Percentiles rank a stretch among this genome's conserved stretches.
phyloP scores from a whole-genome alignment of 176 grass and related monocot genomes.

The Cenchrus purpureus region DNA sequence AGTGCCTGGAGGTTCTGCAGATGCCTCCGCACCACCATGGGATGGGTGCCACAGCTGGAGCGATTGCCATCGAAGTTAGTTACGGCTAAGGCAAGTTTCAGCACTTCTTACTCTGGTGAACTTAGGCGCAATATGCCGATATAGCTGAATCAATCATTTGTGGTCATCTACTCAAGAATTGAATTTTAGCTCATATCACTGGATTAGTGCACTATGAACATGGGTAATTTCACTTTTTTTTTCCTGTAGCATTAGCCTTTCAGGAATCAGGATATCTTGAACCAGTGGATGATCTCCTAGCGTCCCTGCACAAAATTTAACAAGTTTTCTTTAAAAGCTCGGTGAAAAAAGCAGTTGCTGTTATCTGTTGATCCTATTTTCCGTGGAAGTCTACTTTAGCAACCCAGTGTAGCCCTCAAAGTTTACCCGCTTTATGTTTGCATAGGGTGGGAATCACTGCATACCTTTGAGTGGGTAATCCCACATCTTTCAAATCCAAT shows the following conservation, averaged over 20 bases:
- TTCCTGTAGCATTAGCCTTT: background rate
- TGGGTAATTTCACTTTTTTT: background rate
- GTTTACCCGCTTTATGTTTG: conserved; percentile 10
- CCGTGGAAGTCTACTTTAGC: background rate
- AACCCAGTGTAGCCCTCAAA: background rate
- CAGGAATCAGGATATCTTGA: background rate
- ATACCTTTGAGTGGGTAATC: background rate
- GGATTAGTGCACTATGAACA: background rate
- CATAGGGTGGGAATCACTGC: background rate
- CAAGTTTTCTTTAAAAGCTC: conserved; percentile 17
- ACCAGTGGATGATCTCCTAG: conserved; percentile 4
- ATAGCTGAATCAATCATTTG: conserved; percentile 4
- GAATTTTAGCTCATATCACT: conserved; percentile 11
- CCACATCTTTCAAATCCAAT: conserved; percentile 13
- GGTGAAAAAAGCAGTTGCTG: background rate
- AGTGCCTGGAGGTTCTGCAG: background rate
- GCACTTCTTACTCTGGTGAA: conserved; percentile 5
- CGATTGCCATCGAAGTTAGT: conserved; percentile 62
- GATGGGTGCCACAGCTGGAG: conserved; percentile 58
- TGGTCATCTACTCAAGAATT: background rate
- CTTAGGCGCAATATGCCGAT: conserved; percentile 25
- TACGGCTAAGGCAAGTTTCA: conserved; percentile 63
- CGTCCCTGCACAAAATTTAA: background rate
- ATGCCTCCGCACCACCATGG: conserved; percentile 18
- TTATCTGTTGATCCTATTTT: background rate